Evolutionary conservation across 768 basidiomycete species (phyloP), one percentile per base, ranked within the genome.

Genomic region (Tylopilus sp.): DNA sequence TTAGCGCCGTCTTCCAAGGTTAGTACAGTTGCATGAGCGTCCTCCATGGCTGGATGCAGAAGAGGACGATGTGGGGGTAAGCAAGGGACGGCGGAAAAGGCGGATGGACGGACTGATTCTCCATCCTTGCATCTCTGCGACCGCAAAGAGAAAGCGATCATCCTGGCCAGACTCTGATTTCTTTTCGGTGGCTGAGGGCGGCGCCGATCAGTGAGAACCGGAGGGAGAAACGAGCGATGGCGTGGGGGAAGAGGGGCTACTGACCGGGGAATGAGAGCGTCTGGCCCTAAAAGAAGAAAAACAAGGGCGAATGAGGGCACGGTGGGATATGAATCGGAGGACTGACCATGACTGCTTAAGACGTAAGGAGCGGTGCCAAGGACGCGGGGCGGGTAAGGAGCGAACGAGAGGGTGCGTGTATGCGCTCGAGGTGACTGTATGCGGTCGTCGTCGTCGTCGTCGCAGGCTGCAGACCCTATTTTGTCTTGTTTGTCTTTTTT

Each of bases 61-160:
- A 36, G 21, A 42, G 16, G 25, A 24, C 22, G 28, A 41, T n/a
- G 24, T 45, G 2, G 34, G 19, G 11, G 37, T 63, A 52, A 56
- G 53, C 2, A 22, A 22, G 30, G 10, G 14, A 9, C n/a, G 13
- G 22, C 11, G 8, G 11, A 41, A 29, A n/a, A 11, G 1, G 8
- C 1, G 16, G 46, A 33, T 3, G 55, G 28, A 87, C 96, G 74
- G 65, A 99, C 96, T 84, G 73, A 98, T 87, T 72, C 97, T 80
- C 97, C 97, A 99, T 63, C 97, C 97, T 72, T 99, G 97, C 96
- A 98, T 98, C 74, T 98, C 95, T 42, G 89, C 86, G 38, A 97
- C 80, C 8, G 82, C 87, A 71, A 85, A 98, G 42, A 78, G 63
- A 71, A 81, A 85, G 52, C 81, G 81, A 55, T 76, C 78, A 81